These are phyloP conservation scores for Incumbomyces lentus DNA, from an alignment of 2,329 filamentous ascomycete species.

Conservation along the genomic window DNA sequence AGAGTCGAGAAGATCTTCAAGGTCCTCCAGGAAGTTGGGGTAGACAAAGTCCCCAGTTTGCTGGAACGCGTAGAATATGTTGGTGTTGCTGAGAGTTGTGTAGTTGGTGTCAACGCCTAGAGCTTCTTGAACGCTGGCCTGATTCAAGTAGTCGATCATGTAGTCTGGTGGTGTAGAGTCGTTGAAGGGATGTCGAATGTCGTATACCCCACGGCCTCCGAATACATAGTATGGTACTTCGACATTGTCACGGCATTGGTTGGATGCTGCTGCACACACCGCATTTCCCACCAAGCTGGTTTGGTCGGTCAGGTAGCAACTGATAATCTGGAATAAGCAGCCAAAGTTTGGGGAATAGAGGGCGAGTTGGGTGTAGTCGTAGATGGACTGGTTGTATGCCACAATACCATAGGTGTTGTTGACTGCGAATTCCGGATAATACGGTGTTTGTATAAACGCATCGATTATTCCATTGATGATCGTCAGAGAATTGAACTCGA, in stretches of 20 bases:
- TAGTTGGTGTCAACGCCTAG: constrained; percentile 53
- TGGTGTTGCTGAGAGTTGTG: constrained; percentile 33
- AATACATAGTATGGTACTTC: constrained; percentile 47
- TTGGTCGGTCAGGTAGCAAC: constrained; percentile 53
- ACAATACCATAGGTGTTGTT: constrained; percentile 48
- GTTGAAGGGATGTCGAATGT: constrained; percentile 46
- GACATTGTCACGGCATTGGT: constrained; percentile 48
- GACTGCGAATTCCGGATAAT: constrained; percentile 44
- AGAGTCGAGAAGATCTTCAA: constrained; percentile 50
- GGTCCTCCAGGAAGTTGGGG: constrained; percentile 47
- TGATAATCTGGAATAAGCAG: constrained; percentile 53
- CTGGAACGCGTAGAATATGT: constrained; percentile 40
- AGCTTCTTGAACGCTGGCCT: constrained; percentile 42
- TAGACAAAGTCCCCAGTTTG: constrained; percentile 53
- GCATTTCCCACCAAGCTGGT: constrained; percentile 40
- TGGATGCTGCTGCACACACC: constrained; percentile 45
- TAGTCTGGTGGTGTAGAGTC: constrained; percentile 55
- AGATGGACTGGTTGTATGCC: constrained; percentile 47
- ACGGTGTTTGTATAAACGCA: constrained; percentile 39
- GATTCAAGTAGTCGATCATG: constrained; percentile 53
- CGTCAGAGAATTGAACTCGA: constrained; percentile 45
- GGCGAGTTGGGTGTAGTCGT: constrained; percentile 50
- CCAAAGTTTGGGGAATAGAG: constrained; percentile 48
- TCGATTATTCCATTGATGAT: constrained; percentile 50
- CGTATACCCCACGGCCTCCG: constrained; percentile 47